Percentiles rank a stretch among this genome's conserved stretches.
phyloP scores from a whole-genome alignment of 2,329 filamentous ascomycete species.

The Colletotrichum spaethianum region DNA sequence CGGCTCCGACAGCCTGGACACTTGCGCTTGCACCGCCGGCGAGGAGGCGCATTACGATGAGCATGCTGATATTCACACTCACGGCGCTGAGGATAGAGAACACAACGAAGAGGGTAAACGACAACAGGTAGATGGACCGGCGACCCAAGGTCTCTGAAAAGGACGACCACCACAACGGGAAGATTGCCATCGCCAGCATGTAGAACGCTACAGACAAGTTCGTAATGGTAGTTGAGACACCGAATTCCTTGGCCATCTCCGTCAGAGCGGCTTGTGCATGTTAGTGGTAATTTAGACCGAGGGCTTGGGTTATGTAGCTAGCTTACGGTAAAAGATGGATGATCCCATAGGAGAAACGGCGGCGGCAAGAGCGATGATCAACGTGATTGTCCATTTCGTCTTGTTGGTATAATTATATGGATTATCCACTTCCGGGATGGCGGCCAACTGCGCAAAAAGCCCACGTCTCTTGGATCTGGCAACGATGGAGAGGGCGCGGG shows the following conservation, averaged over 20 bases:
- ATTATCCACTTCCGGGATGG: slow-evolving; percentile 84
- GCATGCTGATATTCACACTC: slow-evolving; percentile 79
- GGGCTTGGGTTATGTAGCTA: not conserved
- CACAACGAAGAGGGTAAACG: slow-evolving; percentile 79
- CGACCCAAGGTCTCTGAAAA: slow-evolving; percentile 83
- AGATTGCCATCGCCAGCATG: slow-evolving; percentile 87
- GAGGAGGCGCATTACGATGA: slow-evolving; percentile 82
- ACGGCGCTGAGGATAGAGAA: slow-evolving; percentile 80
- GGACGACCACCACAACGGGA: slow-evolving; percentile 89
- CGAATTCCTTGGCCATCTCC: slow-evolving; percentile 73
- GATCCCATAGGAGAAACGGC: slow-evolving; percentile 87
- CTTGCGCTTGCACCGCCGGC: slow-evolving; percentile 83
- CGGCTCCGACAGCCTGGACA: slow-evolving; percentile 86
- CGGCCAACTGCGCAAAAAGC: slow-evolving; percentile 76
- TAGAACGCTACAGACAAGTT: slow-evolving; percentile 86
- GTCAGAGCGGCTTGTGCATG: slow-evolving; percentile 73
- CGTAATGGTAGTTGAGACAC: slow-evolving; percentile 74
- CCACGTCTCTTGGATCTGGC: slow-evolving; percentile 73
- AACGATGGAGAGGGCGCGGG: slow-evolving; percentile 56
- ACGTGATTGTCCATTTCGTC: slow-evolving; percentile 89
- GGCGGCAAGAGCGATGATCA: slow-evolving; percentile 82
- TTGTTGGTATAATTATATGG: slow-evolving; percentile 80
- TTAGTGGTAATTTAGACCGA: slow-evolving; percentile 26
- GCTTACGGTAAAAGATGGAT: slow-evolving; percentile 84
- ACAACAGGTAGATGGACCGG: slow-evolving; percentile 83